phyloP scores from a whole-genome alignment of 352 stramenopile genomes.

The Phytophthora megakarya region DNA sequence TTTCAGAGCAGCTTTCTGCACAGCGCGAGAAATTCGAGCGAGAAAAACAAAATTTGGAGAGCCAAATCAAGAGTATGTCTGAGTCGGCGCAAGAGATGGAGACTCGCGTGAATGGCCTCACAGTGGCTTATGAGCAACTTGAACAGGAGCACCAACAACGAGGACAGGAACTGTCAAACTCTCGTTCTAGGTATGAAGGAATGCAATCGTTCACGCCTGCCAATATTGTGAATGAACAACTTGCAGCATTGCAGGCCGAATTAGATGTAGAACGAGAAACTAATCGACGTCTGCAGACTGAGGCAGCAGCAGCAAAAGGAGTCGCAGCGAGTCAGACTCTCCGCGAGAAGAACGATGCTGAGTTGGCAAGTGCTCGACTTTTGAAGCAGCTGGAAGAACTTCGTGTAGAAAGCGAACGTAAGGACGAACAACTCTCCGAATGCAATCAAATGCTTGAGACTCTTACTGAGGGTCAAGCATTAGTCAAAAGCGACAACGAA shows the following conservation, averaged over 20 bases:
- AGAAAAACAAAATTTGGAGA: slow-evolving; percentile 44
- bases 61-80: slow-evolving; percentile 32
- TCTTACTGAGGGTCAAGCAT: slow-evolving; percentile 31
- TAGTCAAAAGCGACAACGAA: slow-evolving; percentile 45
- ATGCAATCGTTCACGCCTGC: neutral
- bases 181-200: neutral
- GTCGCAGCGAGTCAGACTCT: slow-evolving; percentile 12
- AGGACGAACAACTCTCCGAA: slow-evolving; percentile 42
- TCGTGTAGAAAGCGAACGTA: slow-evolving; percentile 36
- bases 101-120: slow-evolving; percentile 50
- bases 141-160: slow-evolving; percentile 46
- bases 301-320: slow-evolving; percentile 22
- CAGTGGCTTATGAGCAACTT: slow-evolving; percentile 55
- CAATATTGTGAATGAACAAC: slow-evolving; percentile 13
- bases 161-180: slow-evolving; percentile 7
- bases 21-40: slow-evolving; percentile 34
- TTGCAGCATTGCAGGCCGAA: slow-evolving; percentile 39
- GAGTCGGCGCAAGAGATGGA: slow-evolving; percentile 43
- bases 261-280: slow-evolving; percentile 40
- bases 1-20: slow-evolving; percentile 15
- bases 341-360: slow-evolving; percentile 30
- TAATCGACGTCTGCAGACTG: slow-evolving; percentile 33
- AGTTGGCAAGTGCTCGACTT: slow-evolving; percentile 27
- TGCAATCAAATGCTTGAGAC: slow-evolving; percentile 50
- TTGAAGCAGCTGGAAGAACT: slow-evolving; percentile 41